A percentile compares a stretch with the other conserved stretches of the same genome.
phyloP scores from a whole-genome alignment of 2,329 filamentous ascomycete species.

The Pseudocercospora musae region DNA sequence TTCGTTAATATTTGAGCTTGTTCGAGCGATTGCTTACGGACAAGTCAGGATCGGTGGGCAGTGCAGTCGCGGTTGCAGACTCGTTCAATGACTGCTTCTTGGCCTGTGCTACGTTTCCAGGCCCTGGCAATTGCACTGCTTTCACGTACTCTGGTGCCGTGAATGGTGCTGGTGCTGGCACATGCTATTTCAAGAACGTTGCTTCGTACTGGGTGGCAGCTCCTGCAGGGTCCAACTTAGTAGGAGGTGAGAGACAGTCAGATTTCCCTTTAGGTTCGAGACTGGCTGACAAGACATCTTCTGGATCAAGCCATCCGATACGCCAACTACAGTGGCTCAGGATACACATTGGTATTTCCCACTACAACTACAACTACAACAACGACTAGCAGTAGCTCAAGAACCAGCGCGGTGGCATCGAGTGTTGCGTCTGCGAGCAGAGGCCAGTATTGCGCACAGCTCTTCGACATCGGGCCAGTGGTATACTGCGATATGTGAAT shows the following conservation, averaged over 20 bases:
- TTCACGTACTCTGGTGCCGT: conserved; percentile 1
- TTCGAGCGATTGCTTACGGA: not conserved
- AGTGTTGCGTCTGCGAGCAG: not conserved
- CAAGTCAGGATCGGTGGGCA: not conserved
- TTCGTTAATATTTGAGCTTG: not conserved
- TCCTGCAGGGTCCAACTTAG: not conserved
- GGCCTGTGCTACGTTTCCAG: not conserved
- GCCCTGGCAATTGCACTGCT: conserved; percentile 3
- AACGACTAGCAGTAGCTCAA: not conserved
- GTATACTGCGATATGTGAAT: not conserved
- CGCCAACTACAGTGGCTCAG: not conserved
- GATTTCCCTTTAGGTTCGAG: too few species aligned
- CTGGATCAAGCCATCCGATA: not conserved
- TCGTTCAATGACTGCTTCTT: conserved; percentile 9
- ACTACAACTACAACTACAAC: not conserved
- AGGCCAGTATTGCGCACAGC: not conserved
- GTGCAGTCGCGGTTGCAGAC: not conserved
- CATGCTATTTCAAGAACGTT: not conserved
- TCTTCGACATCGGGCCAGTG: not conserved
- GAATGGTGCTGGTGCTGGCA: not conserved
- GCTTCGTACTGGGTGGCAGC: not conserved
- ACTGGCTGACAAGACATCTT: not conserved
- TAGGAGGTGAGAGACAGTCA: too few species aligned
- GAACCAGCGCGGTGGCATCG: not conserved
- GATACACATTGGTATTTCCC: not conserved